Evolutionary conservation across 345 rosid species (phyloP).

Genomic region (Odontarrhena argentea): DNA sequence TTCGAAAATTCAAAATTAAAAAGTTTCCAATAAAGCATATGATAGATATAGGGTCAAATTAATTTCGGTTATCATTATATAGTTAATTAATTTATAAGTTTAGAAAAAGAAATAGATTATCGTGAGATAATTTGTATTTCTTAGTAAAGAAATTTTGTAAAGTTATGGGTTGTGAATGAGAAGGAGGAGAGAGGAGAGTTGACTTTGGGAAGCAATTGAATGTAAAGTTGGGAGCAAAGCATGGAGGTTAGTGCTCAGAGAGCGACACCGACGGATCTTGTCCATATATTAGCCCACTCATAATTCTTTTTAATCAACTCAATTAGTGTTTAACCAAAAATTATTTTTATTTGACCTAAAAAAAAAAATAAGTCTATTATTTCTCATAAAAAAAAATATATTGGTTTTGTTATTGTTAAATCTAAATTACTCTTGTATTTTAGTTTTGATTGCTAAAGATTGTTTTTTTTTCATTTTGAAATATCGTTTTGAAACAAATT

Average conservation of each 20-base stretch:
- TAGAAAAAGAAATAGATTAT: background rate
- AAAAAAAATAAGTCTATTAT: no score
- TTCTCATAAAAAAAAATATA: no score
- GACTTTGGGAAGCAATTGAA: conserved; percentile 25
- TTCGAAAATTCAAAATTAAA: background rate
- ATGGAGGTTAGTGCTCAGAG: conserved; percentile 22
- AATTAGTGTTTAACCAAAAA: conserved; percentile 2
- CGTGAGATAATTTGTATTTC: background rate
- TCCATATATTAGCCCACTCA: conserved; percentile 30
- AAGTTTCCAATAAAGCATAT: background rate
- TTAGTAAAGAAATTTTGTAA: no score
- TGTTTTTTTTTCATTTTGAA: no score
- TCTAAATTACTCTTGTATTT: no score
- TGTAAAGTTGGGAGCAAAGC: conserved; percentile 37
- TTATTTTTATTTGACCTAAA: no score
- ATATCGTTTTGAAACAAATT: no score
- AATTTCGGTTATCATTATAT: background rate
- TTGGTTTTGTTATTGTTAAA: no score
- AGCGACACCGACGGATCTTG: conserved; percentile 38
- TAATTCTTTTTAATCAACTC: conserved; percentile 5
- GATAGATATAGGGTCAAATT: background rate
- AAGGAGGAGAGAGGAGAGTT: conserved; percentile 29
- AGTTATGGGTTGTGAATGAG: conserved; percentile 18
- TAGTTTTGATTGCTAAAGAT: no score
- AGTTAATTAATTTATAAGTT: background rate